Conservation (phyloP, 2,329 filamentous ascomycete genomes). For the Cladosporium colombiae region DNA sequence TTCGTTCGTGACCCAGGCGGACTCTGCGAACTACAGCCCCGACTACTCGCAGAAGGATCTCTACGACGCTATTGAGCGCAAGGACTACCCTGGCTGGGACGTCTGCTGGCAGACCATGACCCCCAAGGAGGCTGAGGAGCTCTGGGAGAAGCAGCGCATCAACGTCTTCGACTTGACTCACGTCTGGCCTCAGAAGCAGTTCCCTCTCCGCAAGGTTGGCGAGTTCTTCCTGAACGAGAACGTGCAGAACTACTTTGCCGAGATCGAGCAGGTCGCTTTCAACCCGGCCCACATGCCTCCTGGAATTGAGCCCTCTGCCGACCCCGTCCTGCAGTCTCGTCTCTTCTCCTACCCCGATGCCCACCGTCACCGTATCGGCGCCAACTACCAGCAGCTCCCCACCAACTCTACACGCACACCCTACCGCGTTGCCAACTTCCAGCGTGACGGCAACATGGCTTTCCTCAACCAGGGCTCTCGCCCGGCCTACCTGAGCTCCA, state of each 20-base stretch:
- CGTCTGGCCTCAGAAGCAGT: slow-evolving; percentile 55
- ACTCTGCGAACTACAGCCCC: slow-evolving; percentile 52
- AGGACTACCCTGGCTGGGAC: slow-evolving; percentile 56
- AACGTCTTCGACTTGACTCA: slow-evolving; percentile 58
- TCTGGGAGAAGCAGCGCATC: slow-evolving; percentile 56
- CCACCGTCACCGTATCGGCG: slow-evolving; percentile 58
- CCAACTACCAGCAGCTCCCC: slow-evolving; percentile 61
- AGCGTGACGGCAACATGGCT: slow-evolving; percentile 72
- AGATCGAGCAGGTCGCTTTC: slow-evolving; percentile 72
- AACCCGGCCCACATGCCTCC: slow-evolving; percentile 67
- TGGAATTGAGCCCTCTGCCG: slow-evolving; percentile 68
- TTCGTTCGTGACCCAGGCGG: slow-evolving; percentile 54
- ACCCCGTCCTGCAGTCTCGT: slow-evolving; percentile 68
- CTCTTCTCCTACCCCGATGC: slow-evolving; percentile 72
- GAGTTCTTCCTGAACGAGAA: slow-evolving; percentile 57
- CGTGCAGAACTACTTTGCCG: slow-evolving; percentile 62
- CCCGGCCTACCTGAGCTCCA: slow-evolving; percentile 58
- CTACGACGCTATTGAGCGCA: slow-evolving; percentile 54
- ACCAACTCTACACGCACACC: slow-evolving; percentile 56
- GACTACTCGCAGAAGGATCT: slow-evolving; percentile 57
- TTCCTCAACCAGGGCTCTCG: slow-evolving; percentile 65
- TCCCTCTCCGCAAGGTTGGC: slow-evolving; percentile 55
- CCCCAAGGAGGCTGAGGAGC: slow-evolving; percentile 52
- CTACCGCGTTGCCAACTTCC: slow-evolving; percentile 64
- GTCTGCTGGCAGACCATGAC: slow-evolving; percentile 55